Conservation (phyloP, 345 rosid genomes). For the Lepidium aucheri region DNA sequence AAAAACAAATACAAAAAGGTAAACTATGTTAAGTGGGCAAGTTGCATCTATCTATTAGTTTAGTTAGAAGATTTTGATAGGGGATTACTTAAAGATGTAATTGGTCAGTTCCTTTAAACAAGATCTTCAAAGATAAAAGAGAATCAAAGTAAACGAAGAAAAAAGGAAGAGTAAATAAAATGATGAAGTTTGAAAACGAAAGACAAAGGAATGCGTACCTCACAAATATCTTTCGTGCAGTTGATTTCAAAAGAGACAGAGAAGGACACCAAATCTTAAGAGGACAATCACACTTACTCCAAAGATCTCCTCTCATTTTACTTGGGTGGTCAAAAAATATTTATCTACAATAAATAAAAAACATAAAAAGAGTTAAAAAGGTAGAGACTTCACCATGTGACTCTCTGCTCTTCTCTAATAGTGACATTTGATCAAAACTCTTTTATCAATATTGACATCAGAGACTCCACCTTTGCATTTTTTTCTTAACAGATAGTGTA, state of each 20-base stretch:
- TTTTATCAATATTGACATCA: not conserved
- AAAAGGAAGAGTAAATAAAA: too few relatives aligned
- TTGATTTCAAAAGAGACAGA: constrained; percentile 20
- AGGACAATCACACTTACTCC: constrained; percentile 14
- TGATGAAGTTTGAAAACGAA: constrained; percentile 12
- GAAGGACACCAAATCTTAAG: constrained; percentile 16
- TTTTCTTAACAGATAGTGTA: constrained; percentile 13
- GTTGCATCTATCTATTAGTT: too few relatives aligned
- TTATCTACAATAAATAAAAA: too few relatives aligned
- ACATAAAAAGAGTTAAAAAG: not conserved
- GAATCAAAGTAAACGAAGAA: too few relatives aligned
- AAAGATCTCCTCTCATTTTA: constrained; percentile 12
- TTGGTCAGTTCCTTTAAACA: too few relatives aligned
- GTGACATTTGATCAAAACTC: constrained; percentile 11
- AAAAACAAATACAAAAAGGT: too few relatives aligned
- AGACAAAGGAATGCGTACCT: constrained; percentile 5
- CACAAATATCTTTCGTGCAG: constrained; percentile 8
- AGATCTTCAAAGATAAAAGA: too few relatives aligned
- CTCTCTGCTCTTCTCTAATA: constrained; percentile 4
- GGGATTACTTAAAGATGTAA: too few relatives aligned
- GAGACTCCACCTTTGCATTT: not conserved
- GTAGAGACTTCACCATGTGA: constrained; percentile 15
- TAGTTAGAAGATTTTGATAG: too few relatives aligned
- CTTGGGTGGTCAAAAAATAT: not conserved
- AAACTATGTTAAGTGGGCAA: too few relatives aligned